Conservation (phyloP, 1,139 yeast species). For the Candida sojae region DNA sequence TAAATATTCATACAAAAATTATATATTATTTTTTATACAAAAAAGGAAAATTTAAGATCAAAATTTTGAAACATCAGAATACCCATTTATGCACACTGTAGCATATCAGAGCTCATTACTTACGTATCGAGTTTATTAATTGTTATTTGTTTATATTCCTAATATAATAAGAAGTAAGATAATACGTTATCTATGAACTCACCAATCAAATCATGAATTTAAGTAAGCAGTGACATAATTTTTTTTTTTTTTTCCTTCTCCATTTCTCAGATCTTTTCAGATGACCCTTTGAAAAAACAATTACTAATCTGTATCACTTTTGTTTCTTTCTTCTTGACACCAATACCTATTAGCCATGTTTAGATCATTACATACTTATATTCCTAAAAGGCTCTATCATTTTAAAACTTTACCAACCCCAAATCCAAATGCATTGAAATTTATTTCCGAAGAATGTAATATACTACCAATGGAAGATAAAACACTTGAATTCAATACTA, state of each 20-base stretch:
- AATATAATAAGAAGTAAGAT: too few relatives aligned
- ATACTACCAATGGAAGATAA: slow-evolving; percentile 68
- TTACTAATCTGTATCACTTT: neutral
- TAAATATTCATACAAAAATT: slow-evolving; percentile 1
- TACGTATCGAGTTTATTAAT: too few relatives aligned
- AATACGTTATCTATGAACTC: neutral
- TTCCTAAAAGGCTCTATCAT: slow-evolving; percentile 19
- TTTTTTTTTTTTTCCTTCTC: neutral
- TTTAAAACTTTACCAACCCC: slow-evolving; percentile 68
- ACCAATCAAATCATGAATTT: slow-evolving; percentile 3
- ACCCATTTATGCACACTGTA: too few relatives aligned
- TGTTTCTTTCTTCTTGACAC: neutral
- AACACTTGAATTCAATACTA: slow-evolving; percentile 65
- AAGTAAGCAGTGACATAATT: slow-evolving; percentile 3
- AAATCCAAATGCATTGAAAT: slow-evolving; percentile 88
- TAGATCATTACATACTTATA: neutral
- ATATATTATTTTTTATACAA: neutral
- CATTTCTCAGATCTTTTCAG: neutral
- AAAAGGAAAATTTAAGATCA: neutral
- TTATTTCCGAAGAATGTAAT: slow-evolving; percentile 48
- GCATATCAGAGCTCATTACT: too few relatives aligned
- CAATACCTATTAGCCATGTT: slow-evolving; percentile 1
- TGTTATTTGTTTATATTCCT: too few relatives aligned
- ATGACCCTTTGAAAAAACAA: neutral
- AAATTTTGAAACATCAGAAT: too few relatives aligned